Conservation (phyloP, 306 rosid genomes). For the Arachis stenosperma region DNA sequence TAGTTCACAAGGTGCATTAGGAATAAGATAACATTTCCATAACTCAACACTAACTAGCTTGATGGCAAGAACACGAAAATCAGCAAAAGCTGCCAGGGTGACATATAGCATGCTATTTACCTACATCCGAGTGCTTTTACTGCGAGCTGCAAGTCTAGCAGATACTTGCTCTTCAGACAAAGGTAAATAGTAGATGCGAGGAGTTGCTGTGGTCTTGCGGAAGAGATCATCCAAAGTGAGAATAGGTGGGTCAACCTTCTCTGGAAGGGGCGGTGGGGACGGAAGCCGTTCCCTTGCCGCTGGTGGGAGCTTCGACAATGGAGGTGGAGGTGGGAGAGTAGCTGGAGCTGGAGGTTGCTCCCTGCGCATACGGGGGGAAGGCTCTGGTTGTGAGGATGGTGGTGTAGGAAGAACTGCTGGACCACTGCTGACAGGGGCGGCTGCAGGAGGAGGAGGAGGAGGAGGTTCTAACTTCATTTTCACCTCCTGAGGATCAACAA, state of each 20-base stretch:
- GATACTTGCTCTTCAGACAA: conserved; percentile 85
- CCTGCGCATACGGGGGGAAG: conserved; percentile 49
- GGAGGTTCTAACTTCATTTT: conserved; percentile 67
- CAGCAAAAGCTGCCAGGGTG: conserved; percentile 29
- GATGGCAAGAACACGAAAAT: conserved; percentile 33
- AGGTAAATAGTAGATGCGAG: conserved; percentile 93
- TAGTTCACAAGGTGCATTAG: conserved; percentile 24
- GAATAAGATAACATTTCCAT: conserved; percentile 36
- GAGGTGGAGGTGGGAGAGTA: conserved; percentile 58
- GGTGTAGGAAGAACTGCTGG: conserved; percentile 54
- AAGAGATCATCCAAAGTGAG: conserved; percentile 94
- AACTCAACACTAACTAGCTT: conserved; percentile 46
- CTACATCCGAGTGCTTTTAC: conserved; percentile 54
- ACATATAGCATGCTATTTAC: conserved; percentile 34
- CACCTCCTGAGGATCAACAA: conserved; percentile 90
- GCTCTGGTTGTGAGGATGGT: conserved; percentile 51
- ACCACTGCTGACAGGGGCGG: conserved; percentile 52
- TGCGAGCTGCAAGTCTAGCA: conserved; percentile 64
- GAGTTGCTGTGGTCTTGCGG: conserved; percentile 85
- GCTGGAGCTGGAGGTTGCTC: conserved; percentile 48
- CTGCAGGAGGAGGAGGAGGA: conserved; percentile 46
- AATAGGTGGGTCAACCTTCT: conserved; percentile 76
- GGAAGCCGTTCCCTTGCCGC: conserved; percentile 74
- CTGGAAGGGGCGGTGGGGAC: conserved; percentile 75
- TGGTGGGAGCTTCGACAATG: conserved; percentile 58